Evolutionary conservation across 306 rosid species (phyloP).

Genomic region (Rubus parviflorus): DNA sequence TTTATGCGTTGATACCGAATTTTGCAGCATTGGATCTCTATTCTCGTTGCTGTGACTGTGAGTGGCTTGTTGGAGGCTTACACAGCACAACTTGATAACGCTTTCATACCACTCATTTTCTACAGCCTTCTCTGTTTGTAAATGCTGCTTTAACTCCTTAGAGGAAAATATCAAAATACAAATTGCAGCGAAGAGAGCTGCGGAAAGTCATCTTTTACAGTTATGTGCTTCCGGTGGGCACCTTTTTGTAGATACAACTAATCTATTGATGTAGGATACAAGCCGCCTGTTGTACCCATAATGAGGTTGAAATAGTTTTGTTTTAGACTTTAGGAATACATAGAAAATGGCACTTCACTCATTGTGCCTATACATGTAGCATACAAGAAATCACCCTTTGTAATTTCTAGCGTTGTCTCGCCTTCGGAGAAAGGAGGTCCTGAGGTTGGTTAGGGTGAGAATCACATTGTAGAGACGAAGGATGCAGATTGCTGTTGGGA

Average conservation of each 20-base stretch:
- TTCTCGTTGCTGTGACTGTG: slow-evolving; percentile 71
- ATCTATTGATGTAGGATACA: slow-evolving; percentile 24
- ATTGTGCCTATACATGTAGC: not conserved
- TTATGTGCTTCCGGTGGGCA: slow-evolving; percentile 17
- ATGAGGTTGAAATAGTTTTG: slow-evolving; percentile 16
- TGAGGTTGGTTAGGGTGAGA: slow-evolving; percentile 6
- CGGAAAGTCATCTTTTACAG: not conserved
- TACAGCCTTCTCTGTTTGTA: slow-evolving; percentile 88
- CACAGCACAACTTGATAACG: slow-evolving; percentile 95
- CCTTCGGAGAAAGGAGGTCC: not conserved
- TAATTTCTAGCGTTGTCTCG: not conserved
- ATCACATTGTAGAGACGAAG: not conserved
- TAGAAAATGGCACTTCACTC: not conserved
- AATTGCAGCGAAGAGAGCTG: not conserved
- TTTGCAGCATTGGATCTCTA: slow-evolving; percentile 88
- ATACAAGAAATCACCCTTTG: not conserved
- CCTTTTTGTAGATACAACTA: slow-evolving; percentile 34
- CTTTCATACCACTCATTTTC: slow-evolving; percentile 90
- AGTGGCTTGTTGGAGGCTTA: slow-evolving; percentile 97
- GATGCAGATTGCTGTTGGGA: not conserved
- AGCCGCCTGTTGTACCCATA: not conserved
- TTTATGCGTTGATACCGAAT: slow-evolving; percentile 21
- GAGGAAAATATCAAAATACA: not conserved
- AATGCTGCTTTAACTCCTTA: slow-evolving; percentile 30
- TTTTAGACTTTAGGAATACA: slow-evolving; percentile 14